These are phyloP conservation scores for Iris pallida DNA, from an alignment of 116 monocot species.

Conservation along the genomic window DNA sequence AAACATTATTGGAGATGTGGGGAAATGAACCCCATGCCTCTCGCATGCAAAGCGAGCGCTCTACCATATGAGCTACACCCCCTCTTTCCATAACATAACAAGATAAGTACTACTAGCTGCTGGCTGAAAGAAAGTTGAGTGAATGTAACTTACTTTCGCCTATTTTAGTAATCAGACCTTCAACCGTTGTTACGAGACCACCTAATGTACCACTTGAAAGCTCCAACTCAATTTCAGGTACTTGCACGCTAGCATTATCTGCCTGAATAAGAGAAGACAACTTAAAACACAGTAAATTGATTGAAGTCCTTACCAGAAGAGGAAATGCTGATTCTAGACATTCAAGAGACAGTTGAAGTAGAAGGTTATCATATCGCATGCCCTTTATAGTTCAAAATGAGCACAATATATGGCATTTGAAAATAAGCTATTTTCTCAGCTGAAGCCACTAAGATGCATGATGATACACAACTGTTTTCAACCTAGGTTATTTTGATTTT, in stretches of 20 bases:
- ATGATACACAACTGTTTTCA: too few relatives aligned
- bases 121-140: too few relatives aligned
- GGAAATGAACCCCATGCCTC: conserved; percentile 68
- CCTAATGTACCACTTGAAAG: conserved; percentile 95
- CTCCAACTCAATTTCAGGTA: conserved; percentile 95
- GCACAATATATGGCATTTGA: too few relatives aligned
- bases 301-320: too few relatives aligned
- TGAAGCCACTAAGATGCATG: too few relatives aligned
- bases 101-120: too few relatives aligned
- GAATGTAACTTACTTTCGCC: conserved; percentile 63
- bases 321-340: too few relatives aligned
- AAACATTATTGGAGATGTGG: conserved; percentile 40
- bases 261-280: conserved; percentile 49
- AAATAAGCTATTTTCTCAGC: too few relatives aligned
- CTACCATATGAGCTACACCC: conserved; percentile 82
- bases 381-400: too few relatives aligned
- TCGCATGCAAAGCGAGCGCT: conserved; percentile 86
- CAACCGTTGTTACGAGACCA: conserved; percentile 90
- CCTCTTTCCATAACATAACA: not conserved
- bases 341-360: too few relatives aligned
- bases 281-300: not conserved
- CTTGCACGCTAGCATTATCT: conserved; percentile 72
- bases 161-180: conserved; percentile 91
- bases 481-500: too few relatives aligned
- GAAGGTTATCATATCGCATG: too few relatives aligned